These are phyloP conservation scores for Ceratobasidium sp. DNA, from an alignment of 1,284 basidiomycete genomes.

Conservation along the genomic window DNA sequence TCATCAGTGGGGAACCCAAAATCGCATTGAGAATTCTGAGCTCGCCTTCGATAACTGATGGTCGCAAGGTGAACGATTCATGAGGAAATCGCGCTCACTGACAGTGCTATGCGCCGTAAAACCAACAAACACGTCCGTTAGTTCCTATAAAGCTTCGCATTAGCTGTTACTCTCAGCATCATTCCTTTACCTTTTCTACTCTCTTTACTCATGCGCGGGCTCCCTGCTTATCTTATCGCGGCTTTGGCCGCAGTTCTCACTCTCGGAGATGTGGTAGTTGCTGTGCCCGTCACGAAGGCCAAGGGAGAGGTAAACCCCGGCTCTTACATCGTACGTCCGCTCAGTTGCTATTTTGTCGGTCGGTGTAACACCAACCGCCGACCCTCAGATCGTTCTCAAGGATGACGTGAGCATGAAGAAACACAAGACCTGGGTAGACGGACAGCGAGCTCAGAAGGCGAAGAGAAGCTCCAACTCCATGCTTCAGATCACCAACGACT, in stretches of 20 bases:
- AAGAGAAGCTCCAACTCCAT: slow-evolving; percentile 2
- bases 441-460: background rate
- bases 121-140: background rate
- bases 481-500: slow-evolving; percentile 12
- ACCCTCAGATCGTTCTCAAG: slow-evolving; percentile 16
- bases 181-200: background rate
- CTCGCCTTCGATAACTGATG: too few relatives aligned
- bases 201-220: slow-evolving; percentile 29
- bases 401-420: slow-evolving; percentile 2
- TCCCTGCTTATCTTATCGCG: slow-evolving; percentile 8
- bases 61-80: too few relatives aligned
- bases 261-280: background rate
- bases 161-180: background rate
- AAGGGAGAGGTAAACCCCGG: background rate
- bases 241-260: background rate
- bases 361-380: background rate
- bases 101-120: background rate
- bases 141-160: background rate
- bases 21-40: too few relatives aligned
- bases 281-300: background rate
- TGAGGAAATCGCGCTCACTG: too few relatives aligned
- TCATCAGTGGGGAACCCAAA: too few relatives aligned
- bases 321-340: slow-evolving; percentile 28
- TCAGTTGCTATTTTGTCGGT: background rate
- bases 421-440: slow-evolving; percentile 30